Evolutionary conservation across 139 green algal species (phyloP).

Genomic region (Chlamydomonas sp.): DNA sequence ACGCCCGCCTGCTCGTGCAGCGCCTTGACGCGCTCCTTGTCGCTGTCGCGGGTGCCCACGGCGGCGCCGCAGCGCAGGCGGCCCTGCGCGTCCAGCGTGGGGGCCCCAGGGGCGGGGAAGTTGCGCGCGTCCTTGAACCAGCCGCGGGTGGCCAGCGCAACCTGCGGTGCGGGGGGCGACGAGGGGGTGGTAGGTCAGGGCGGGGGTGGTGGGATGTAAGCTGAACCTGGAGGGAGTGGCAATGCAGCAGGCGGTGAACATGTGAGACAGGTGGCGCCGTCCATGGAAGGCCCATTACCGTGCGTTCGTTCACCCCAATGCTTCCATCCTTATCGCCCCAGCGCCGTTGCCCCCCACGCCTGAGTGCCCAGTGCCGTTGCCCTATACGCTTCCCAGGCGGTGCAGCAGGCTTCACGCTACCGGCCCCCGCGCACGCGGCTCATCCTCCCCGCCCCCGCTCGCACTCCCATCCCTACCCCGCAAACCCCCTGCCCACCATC

Average conservation of each 20-base stretch:
- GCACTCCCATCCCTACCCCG: too few relatives aligned
- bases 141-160: slow-evolving; percentile 73
- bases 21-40: slow-evolving; percentile 76
- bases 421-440: too few relatives aligned
- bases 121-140: slow-evolving; percentile 63
- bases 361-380: too few relatives aligned
- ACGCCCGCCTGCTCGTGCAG: slow-evolving; percentile 60
- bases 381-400: too few relatives aligned
- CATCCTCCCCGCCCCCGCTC: too few relatives aligned
- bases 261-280: too few relatives aligned
- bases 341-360: too few relatives aligned
- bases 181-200: neutral
- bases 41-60: slow-evolving; percentile 87
- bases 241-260: neutral
- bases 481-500: neutral
- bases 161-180: neutral
- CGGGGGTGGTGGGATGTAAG: neutral
- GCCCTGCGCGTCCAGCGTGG: slow-evolving; percentile 77
- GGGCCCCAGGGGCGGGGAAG: slow-evolving; percentile 57
- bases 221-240: neutral
- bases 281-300: too few relatives aligned
- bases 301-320: too few relatives aligned
- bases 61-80: slow-evolving; percentile 87
- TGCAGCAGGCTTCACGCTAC: too few relatives aligned
- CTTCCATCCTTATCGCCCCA: too few relatives aligned